Percentiles rank a stretch among this genome's conserved stretches.
Conservation (phyloP, 805 yeast species). For the Wickerhamiella allomyrinae region DNA sequence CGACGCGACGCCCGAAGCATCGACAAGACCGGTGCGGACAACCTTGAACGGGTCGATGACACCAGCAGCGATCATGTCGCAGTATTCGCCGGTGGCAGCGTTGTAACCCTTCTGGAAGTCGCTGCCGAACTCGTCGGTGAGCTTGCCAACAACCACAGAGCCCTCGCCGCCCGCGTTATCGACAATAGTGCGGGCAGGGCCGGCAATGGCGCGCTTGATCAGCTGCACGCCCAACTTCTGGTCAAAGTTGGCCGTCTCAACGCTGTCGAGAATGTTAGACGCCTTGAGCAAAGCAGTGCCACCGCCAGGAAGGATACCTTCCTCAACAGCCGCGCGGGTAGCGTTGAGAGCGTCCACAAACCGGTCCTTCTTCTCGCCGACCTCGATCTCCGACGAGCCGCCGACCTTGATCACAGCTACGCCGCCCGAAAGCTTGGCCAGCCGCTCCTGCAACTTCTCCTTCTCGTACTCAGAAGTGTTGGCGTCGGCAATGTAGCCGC, state of each 20-base stretch:
- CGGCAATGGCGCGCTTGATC: slow-evolving; percentile 81
- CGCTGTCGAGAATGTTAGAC: slow-evolving; percentile 52
- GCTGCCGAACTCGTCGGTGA: slow-evolving; percentile 38
- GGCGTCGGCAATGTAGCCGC: slow-evolving; percentile 59
- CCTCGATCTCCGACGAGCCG: slow-evolving; percentile 94
- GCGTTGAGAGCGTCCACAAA: slow-evolving; percentile 97
- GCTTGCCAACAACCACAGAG: slow-evolving; percentile 87
- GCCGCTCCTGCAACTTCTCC: slow-evolving; percentile 93
- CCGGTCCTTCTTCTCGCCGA: slow-evolving; percentile 98
- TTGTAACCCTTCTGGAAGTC: slow-evolving; percentile 87
- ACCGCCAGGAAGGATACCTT: slow-evolving; percentile 98
- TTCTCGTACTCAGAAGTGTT: slow-evolving; percentile 75
- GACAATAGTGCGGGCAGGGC: slow-evolving; percentile 90
- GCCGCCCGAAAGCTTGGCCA: slow-evolving; percentile 95
- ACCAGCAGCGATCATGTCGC: slow-evolving; percentile 93
- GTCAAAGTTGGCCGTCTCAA: slow-evolving; percentile 78
- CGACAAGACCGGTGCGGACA: slow-evolving; percentile 87
- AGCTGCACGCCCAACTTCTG: slow-evolving; percentile 92
- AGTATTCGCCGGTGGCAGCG: slow-evolving; percentile 81
- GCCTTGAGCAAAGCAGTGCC: slow-evolving; percentile 97
- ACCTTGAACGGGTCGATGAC: slow-evolving; percentile 98
- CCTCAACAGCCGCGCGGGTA: slow-evolving; percentile 97
- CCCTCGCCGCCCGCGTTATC: slow-evolving; percentile 98
- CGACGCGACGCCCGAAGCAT: slow-evolving; percentile 96
- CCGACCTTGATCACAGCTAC: slow-evolving; percentile 97